Evolutionary conservation across 192 early-diverging fungal species (phyloP).

Genomic region (Coemansia sp.): DNA sequence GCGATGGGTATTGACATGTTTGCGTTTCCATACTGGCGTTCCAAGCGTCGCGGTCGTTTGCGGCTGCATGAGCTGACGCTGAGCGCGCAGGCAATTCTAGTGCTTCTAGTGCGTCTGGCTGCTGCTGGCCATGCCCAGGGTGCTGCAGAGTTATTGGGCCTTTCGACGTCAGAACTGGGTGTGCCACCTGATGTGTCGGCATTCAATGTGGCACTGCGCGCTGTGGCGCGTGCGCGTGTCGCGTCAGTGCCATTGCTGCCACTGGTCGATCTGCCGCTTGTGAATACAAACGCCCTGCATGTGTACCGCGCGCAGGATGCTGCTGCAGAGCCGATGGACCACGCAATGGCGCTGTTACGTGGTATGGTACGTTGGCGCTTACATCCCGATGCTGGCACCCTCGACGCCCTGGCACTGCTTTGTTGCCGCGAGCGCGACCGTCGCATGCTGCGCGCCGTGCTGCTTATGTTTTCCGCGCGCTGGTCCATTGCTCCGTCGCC

Average conservation of each 20-base stretch:
- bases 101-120: slow-evolving; percentile 15
- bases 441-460: slow-evolving; percentile 13
- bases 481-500: slow-evolving; percentile 30
- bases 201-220: slow-evolving; percentile 35
- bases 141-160: slow-evolving; percentile 26
- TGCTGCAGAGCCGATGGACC: neutral
- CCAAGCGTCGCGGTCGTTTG: slow-evolving; percentile 21
- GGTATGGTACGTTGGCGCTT: slow-evolving; percentile 31
- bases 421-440: slow-evolving; percentile 15
- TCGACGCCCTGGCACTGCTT: slow-evolving; percentile 22
- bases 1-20: slow-evolving; percentile 12
- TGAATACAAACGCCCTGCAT: slow-evolving; percentile 12
- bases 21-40: slow-evolving; percentile 36
- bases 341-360: slow-evolving; percentile 21
- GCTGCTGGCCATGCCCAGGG: slow-evolving; percentile 4
- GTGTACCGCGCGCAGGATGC: slow-evolving; percentile 9
- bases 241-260: neutral
- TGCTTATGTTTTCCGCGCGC: slow-evolving; percentile 23
- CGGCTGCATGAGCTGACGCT: slow-evolving; percentile 48
- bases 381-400: slow-evolving; percentile 23
- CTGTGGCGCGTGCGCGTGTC: slow-evolving; percentile 5
- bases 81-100: slow-evolving; percentile 17
- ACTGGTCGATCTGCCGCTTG: slow-evolving; percentile 15
- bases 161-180: slow-evolving; percentile 35
- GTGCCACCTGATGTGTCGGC: slow-evolving; percentile 20